Evolutionary conservation across 768 basidiomycete genomes (phyloP), one percentile per base, ranked within the genome.

Genomic region (Boletus subcaerulescens): DNA sequence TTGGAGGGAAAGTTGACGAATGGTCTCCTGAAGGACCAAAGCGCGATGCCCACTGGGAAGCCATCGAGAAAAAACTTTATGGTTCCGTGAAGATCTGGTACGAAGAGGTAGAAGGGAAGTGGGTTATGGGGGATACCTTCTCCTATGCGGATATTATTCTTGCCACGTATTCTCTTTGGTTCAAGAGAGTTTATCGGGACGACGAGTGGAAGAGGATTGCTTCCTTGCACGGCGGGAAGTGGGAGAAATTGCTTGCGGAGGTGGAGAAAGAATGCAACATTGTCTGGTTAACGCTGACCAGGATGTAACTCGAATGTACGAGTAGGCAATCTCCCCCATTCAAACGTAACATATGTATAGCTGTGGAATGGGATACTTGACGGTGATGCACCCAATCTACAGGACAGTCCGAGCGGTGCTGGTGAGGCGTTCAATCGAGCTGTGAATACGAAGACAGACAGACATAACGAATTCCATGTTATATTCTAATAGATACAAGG

Each of bases 1-100:
- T 74, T 44, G 75, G 75, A 6, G 65, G 56, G 41, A 62, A 64
- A 14, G 55, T 83, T 48, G 76, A 79, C 24, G 71, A 77, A 32
- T 56, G 78, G 32, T 65, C 65, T 7, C 74, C 76, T 0, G 67
- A 63, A 42, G 73, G 74, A 5, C 71, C 73, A 12, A 64, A 55
- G 45, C 61, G 71, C 15, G 65, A 65, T 7, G 68, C 48, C 11
- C 67, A 72, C 40, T 74, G 62, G 70, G 44, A 15, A n/a, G 36
- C 26, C 38, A 41, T 63, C 0, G 60, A 71, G 57, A 58, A 60
- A 44, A n/a, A 14, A 10, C 57, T 17, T 7, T 50, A 52, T 44
- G 31, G 43, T 26, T 51, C 51, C 1, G 47, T 43, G 12, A 62
- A 62, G 44, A 50, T 10, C 24, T 66, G 60, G 59, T 66, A 67